Percentiles rank a stretch among this genome's conserved stretches.
Evolutionary conservation across 73 alveolate genomes (phyloP).

Genomic region (Paramecium octaurelia): DNA sequence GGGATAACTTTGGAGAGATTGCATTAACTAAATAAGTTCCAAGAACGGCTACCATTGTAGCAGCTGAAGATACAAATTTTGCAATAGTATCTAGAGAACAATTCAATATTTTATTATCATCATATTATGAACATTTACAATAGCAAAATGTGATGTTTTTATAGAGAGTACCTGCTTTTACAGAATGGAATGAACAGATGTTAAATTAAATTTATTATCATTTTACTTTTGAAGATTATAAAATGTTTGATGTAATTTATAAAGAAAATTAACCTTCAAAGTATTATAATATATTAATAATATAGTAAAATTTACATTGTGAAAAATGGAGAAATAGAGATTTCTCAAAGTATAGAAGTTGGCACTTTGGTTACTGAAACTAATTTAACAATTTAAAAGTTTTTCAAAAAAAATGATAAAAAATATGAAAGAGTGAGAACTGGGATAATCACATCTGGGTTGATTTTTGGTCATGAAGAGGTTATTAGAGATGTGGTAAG

Average conservation of each 20-base stretch:
- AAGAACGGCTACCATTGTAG: slow-evolving; percentile 93
- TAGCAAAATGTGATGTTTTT: neutral
- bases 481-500: neutral
- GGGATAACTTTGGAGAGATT: slow-evolving; percentile 96
- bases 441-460: neutral
- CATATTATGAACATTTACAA: slow-evolving; percentile 2
- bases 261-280: neutral
- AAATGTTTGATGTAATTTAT: slow-evolving; percentile 14
- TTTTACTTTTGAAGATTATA: slow-evolving; percentile 13
- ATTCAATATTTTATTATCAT: slow-evolving; percentile 70
- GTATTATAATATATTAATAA: neutral
- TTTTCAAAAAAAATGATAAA: slow-evolving; percentile 2
- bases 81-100: slow-evolving; percentile 76
- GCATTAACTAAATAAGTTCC: slow-evolving; percentile 82
- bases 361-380: neutral
- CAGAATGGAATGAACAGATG: slow-evolving; percentile 49
- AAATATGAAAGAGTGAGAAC: slow-evolving; percentile 34
- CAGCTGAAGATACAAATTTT: slow-evolving; percentile 84
- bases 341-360: slow-evolving; percentile 4
- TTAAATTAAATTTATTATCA: slow-evolving; percentile 26
- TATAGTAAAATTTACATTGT: neutral
- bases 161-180: neutral
- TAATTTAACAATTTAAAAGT: neutral
- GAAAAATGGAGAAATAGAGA: slow-evolving; percentile 15
- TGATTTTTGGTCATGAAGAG: slow-evolving; percentile 22